Evolutionary conservation across 768 basidiomycete genomes (phyloP), one percentile per base, ranked within the genome.

Genomic region (Phlebiopsis flavidoalba): DNA sequence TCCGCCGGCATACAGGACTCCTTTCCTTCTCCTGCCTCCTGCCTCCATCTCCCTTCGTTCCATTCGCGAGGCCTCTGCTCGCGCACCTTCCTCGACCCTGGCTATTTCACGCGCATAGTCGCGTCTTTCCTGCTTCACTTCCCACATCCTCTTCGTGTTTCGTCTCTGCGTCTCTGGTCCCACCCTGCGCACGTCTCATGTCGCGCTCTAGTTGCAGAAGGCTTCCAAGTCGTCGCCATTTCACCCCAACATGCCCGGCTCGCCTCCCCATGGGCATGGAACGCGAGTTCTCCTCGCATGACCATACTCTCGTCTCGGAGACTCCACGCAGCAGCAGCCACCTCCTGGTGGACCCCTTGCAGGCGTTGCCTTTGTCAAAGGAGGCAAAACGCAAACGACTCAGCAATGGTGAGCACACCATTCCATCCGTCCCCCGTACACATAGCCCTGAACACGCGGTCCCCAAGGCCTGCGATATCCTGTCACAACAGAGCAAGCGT

Each of bases 401-500:
- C 8, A 79, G 80, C 61, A 82, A 82, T n/a, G 78, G 81, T 79
- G 51, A 48, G 72, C 63, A 21, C 45, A 24, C 40, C 52, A 49
- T 31, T 33, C 54, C 35, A 55, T 17, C 8, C 53, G 10, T 8
- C 17, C 35, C 11, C 4, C n/a, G n/a, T n/a, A 24, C 33, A 15
- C 59, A 60, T 46, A 31, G 24, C 19, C 43, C 21, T 58, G 40
- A 43, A 3, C 40, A 43, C 17, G 40, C 40, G 40, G 40, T 43
- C 40, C 35, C 14, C 36, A 37, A 82, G 81, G 81, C 91, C 53
- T 92, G 91, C 73, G 88, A 91, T 72, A 86, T n/a, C 88, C 57
- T 93, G 91, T 71, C 91, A 93, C 70, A 90, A 88, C n/a, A n/a
- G 72, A 87, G 85, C 74, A 93, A 93, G 70, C 83, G 91, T 24